Conservation (phyloP, 768 basidiomycete genomes). For the Tulasnella sp. region DNA sequence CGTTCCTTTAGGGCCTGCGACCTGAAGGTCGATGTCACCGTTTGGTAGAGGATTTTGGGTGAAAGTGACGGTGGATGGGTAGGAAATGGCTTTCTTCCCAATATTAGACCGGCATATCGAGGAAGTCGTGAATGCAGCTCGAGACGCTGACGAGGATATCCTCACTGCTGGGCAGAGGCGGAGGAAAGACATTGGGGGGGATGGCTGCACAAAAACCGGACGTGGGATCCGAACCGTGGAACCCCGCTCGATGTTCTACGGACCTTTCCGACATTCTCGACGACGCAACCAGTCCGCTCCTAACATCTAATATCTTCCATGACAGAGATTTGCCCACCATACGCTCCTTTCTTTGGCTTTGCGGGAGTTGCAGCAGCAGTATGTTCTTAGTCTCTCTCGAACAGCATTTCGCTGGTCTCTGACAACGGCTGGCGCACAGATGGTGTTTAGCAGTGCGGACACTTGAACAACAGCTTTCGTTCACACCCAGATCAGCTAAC, state of each 20-base stretch:
- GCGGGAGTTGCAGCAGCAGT: slow-evolving; percentile 94
- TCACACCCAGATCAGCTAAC: not conserved
- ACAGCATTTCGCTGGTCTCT: slow-evolving; percentile 6
- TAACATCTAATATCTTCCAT: slow-evolving; percentile 28
- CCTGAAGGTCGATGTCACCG: slow-evolving; percentile 41
- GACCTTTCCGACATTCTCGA: slow-evolving; percentile 6
- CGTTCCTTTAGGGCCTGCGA: slow-evolving; percentile 57
- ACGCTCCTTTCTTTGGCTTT: slow-evolving; percentile 97
- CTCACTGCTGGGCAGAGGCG: slow-evolving; percentile 1
- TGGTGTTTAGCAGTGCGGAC: slow-evolving; percentile 89
- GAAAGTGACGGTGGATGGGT: slow-evolving; percentile 50
- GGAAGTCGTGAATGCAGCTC: slow-evolving; percentile 11
- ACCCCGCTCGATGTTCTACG: not conserved
- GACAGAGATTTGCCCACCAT: slow-evolving; percentile 68
- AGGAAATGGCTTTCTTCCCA: slow-evolving; percentile 48
- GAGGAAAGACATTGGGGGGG: slow-evolving; percentile 4
- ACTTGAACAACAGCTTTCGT: not conserved
- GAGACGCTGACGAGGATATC: not conserved
- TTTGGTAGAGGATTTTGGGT: slow-evolving; percentile 33
- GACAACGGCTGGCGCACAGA: slow-evolving; percentile 48
- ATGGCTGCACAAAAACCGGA: slow-evolving; percentile 11
- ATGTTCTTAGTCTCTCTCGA: slow-evolving; percentile 35
- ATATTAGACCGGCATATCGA: slow-evolving; percentile 40
- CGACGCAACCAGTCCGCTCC: not conserved
- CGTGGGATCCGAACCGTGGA: slow-evolving; percentile 3